These are phyloP conservation scores for Talaromyces sp. DNA, from an alignment of 2,329 filamentous ascomycete genomes.

Conservation along the genomic window DNA sequence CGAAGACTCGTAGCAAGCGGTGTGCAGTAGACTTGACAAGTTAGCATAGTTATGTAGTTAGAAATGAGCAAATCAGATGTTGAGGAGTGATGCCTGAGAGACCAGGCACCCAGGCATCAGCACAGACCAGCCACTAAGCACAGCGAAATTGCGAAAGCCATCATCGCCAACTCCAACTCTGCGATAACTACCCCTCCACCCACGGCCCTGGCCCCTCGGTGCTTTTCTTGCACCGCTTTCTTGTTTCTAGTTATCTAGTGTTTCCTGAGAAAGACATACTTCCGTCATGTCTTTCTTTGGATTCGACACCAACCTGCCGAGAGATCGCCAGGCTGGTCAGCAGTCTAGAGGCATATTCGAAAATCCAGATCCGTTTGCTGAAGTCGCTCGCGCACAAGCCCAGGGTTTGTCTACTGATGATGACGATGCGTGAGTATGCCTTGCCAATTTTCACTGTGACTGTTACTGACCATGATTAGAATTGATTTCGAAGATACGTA, in stretches of 20 bases:
- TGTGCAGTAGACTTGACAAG: no score
- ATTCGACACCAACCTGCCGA: slow-evolving; percentile 66
- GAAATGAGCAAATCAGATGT: neutral
- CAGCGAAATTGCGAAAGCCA: slow-evolving; percentile 7
- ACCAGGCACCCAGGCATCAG: slow-evolving; percentile 1
- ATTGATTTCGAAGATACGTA: slow-evolving; percentile 96
- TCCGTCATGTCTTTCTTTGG: slow-evolving; percentile 82
- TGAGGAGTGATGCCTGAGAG: neutral
- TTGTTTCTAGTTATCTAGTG: slow-evolving; percentile 15
- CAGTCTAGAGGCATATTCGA: slow-evolving; percentile 71
- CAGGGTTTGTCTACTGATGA: slow-evolving; percentile 37
- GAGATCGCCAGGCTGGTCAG: slow-evolving; percentile 61
- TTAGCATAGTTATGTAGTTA: neutral
- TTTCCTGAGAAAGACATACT: slow-evolving; percentile 17
- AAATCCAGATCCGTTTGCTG: slow-evolving; percentile 83
- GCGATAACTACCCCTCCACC: slow-evolving; percentile 2
- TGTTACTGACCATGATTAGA: slow-evolving; percentile 35
- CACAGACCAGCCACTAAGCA: neutral
- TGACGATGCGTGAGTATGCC: slow-evolving; percentile 49
- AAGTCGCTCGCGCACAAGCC: slow-evolving; percentile 58
- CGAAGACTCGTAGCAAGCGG: no score
- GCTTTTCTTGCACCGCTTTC: slow-evolving; percentile 13
- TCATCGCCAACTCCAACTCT: neutral
- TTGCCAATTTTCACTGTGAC: neutral
- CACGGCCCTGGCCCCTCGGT: slow-evolving; percentile 9